Conservation (phyloP, 805 yeast genomes). For the Brettanomyces sp. region DNA sequence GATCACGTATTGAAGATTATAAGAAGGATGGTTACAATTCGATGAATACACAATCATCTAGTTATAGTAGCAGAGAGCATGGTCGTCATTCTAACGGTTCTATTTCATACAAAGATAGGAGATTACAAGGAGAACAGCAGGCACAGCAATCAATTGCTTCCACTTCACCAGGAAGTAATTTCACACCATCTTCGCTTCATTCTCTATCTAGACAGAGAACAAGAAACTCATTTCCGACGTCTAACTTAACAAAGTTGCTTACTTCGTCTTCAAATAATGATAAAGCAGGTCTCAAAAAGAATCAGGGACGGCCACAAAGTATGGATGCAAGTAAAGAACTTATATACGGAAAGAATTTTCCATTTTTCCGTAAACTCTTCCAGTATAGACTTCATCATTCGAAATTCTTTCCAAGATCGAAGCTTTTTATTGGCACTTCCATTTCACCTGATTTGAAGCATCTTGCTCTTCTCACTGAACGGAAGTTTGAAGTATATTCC, state of each 20-base stretch:
- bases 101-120: not conserved
- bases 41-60: not conserved
- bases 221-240: conserved; percentile 12
- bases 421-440: conserved; percentile 45
- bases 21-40: not conserved
- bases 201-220: conserved; percentile 13
- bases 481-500: conserved; percentile 67
- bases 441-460: conserved; percentile 55
- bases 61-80: not conserved
- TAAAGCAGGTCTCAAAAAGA: conserved; percentile 3
- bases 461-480: conserved; percentile 57
- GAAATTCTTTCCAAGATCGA: conserved; percentile 37
- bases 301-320: not conserved
- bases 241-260: conserved; percentile 14
- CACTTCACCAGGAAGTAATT: conserved; percentile 10
- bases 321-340: conserved; percentile 39
- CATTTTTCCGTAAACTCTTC: conserved; percentile 59
- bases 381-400: conserved; percentile 44
- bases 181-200: conserved; percentile 11
- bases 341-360: conserved; percentile 71
- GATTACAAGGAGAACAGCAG: not conserved
- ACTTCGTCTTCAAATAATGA: conserved; percentile 16
- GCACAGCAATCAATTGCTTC: not conserved
- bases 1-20: not conserved
- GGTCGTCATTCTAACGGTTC: not conserved